Percentiles rank a stretch among this genome's conserved stretches.
Evolutionary conservation across 2,329 filamentous ascomycete genomes (phyloP).

Genomic region (Aureobasidium namibiae): DNA sequence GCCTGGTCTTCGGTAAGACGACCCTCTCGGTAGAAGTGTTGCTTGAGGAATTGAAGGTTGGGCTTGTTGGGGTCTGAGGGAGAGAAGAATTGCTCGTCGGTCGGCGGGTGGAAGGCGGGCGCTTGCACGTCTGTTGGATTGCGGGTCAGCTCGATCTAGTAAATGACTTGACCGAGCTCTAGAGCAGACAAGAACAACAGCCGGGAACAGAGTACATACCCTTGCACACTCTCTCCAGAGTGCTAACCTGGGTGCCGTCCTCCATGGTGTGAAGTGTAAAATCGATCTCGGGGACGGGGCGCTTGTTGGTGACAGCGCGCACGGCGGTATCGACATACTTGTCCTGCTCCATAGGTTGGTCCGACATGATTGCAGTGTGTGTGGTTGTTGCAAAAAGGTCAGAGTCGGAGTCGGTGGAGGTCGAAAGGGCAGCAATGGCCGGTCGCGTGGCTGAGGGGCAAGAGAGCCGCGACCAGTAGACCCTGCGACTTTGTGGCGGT

Average conservation of each 20-base stretch:
- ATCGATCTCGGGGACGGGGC: constrained; percentile 93
- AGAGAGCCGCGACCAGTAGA: constrained; percentile 1
- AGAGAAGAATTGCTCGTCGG: constrained; percentile 89
- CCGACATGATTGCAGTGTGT: constrained; percentile 24
- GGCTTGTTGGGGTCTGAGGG: constrained; percentile 80
- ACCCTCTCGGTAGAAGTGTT: constrained; percentile 96
- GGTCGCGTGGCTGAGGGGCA: constrained; percentile 12
- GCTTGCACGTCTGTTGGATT: constrained; percentile 77
- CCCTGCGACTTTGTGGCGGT: constrained; percentile 10
- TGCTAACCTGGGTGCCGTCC: constrained; percentile 91
- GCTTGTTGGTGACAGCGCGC: constrained; percentile 89
- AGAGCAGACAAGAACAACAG: not conserved
- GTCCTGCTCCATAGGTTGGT: constrained; percentile 25
- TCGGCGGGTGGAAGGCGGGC: constrained; percentile 84
- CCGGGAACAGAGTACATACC: constrained; percentile 44
- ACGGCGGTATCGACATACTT: constrained; percentile 71
- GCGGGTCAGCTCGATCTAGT: not conserved
- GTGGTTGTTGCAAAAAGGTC: not conserved
- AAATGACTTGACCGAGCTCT: not conserved
- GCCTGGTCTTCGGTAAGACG: constrained; percentile 96
- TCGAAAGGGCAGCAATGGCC: constrained; percentile 5
- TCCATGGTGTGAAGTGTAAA: constrained; percentile 99
- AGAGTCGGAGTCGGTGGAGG: not conserved
- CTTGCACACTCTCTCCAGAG: constrained; percentile 94
- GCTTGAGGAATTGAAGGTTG: constrained; percentile 88